phyloP scores from a whole-genome alignment of 345 rosid genomes.

The Pugionium dolabratum region DNA sequence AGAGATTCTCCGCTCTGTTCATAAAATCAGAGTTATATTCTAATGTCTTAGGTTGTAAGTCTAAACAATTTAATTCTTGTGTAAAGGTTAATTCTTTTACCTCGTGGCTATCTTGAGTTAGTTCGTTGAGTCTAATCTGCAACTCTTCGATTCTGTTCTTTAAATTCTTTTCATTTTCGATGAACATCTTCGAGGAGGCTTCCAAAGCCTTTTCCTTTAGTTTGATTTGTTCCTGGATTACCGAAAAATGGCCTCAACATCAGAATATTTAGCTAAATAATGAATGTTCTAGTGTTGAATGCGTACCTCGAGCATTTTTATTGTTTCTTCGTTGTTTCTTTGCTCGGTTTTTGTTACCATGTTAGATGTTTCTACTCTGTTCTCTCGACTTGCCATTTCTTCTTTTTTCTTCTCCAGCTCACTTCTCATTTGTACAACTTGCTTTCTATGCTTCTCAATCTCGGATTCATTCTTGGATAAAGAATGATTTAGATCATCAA shows the following conservation, averaged over 20 bases:
- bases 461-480: conserved; percentile 53
- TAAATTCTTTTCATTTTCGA: conserved; percentile 63
- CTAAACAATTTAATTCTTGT: background rate
- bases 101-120: conserved; percentile 44
- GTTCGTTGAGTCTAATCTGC: conserved; percentile 56
- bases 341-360: conserved; percentile 43
- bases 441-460: conserved; percentile 68
- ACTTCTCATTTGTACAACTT: conserved; percentile 52
- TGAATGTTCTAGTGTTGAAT: background rate
- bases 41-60: background rate
- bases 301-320: conserved; percentile 68
- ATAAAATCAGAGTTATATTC: conserved; percentile 13
- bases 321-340: conserved; percentile 49
- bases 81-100: conserved; percentile 33
- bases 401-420: conserved; percentile 75
- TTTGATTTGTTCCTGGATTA: conserved; percentile 64
- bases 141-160: conserved; percentile 55
- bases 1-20: conserved; percentile 22
- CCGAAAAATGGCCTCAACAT: conserved; percentile 14
- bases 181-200: conserved; percentile 53
- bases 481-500: conserved; percentile 52
- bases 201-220: conserved; percentile 62
- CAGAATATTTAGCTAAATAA: background rate
- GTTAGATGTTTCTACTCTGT: conserved; percentile 46
- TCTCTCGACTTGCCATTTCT: conserved; percentile 48